These are phyloP conservation scores for Rhexocercosporidium sp. DNA, from an alignment of 2,329 filamentous ascomycete genomes.

Conservation along the genomic window DNA sequence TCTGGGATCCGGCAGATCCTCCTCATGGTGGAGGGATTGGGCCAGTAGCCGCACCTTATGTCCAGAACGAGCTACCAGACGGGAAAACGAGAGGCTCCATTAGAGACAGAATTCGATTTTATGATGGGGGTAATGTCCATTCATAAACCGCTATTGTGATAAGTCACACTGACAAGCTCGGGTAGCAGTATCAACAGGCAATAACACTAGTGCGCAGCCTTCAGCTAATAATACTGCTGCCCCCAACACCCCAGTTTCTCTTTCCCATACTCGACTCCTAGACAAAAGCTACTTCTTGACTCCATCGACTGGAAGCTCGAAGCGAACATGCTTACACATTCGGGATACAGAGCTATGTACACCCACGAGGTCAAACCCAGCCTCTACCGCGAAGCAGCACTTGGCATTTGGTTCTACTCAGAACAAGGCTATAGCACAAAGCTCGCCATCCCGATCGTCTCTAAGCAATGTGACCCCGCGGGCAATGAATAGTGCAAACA, in stretches of 20 bases:
- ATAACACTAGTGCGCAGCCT: constrained; percentile 18
- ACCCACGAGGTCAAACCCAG: constrained; percentile 9
- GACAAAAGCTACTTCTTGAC: constrained; percentile 12
- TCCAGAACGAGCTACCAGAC: constrained; percentile 10
- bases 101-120: constrained; percentile 36
- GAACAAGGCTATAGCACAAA: not conserved
- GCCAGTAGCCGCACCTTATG: constrained; percentile 2
- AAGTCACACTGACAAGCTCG: not conserved
- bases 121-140: constrained; percentile 31
- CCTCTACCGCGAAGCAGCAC: not conserved
- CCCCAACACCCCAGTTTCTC: constrained; percentile 11
- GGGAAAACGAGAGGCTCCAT: constrained; percentile 26
- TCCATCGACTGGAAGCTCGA: constrained; percentile 17
- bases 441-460: constrained; percentile 15
- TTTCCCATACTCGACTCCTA: not conserved
- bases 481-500: not conserved
- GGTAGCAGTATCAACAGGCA: constrained; percentile 25
- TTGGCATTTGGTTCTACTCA: not conserved
- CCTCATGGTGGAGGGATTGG: not conserved
- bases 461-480: constrained; percentile 4
- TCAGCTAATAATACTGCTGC: not conserved
- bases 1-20: not conserved
- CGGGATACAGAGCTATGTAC: not conserved
- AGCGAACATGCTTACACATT: not conserved
- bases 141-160: not conserved